Percentiles rank a stretch among this genome's conserved stretches.
phyloP scores from a whole-genome alignment of 192 early-diverging fungal species.

The Bifiguratus adelaidae region DNA sequence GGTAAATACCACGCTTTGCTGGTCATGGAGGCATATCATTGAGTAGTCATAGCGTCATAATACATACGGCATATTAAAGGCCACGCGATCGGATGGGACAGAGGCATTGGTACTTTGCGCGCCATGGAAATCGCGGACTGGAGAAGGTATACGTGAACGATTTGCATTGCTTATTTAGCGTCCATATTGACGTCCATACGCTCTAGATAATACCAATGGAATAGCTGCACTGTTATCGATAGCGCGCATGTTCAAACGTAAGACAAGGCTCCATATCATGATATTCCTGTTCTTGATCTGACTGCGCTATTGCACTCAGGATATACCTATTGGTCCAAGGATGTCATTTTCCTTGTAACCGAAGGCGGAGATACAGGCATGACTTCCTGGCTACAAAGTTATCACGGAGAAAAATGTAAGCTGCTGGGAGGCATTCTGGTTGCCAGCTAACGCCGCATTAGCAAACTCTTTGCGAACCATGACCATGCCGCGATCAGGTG shows the following conservation, averaged over 20 bases:
- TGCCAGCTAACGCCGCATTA: too few relatives aligned
- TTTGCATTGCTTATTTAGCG: too few relatives aligned
- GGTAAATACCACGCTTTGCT: too few relatives aligned
- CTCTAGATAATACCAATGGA: conserved; percentile 37
- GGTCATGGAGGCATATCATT: too few relatives aligned
- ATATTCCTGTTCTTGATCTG: conserved; percentile 1
- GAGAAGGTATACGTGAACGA: conserved; percentile 37
- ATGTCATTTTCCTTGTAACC: conserved; percentile 80
- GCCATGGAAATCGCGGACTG: conserved; percentile 59
- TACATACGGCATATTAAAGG: conserved; percentile 69
- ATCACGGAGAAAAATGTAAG: conserved; percentile 57
- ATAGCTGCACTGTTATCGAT: conserved; percentile 33
- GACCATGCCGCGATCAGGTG: conserved; percentile 51
- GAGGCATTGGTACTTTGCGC: conserved; percentile 82
- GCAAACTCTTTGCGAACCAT: too few relatives aligned
- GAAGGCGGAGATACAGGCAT: conserved; percentile 66
- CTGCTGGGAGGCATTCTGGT: not conserved
- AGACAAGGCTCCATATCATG: not conserved
- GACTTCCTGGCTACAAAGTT: conserved; percentile 80
- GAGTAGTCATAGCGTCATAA: too few relatives aligned
- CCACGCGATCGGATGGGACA: conserved; percentile 78
- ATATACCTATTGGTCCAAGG: conserved; percentile 83
- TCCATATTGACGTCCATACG: too few relatives aligned
- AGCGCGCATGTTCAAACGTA: conserved; percentile 43
- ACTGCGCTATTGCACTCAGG: conserved; percentile 17